phyloP scores from a whole-genome alignment of 2,329 filamentous ascomycete genomes.

The Talaromyces sp. region DNA sequence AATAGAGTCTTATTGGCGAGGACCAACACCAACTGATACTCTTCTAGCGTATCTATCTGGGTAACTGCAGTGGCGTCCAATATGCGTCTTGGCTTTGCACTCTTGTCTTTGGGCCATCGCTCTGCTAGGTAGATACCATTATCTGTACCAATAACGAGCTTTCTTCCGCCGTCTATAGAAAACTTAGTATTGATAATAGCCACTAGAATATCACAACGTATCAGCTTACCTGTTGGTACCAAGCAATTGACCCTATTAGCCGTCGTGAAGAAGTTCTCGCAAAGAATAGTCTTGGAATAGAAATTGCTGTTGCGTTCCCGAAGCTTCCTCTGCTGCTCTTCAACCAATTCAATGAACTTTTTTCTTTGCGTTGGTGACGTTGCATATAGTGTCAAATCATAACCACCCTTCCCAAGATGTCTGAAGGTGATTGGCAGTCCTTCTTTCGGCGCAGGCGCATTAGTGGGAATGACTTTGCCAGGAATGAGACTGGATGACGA shows the following conservation, averaged over 20 bases:
- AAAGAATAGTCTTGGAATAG: constrained; percentile 66
- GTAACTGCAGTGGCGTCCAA: constrained; percentile 85
- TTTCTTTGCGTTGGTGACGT: constrained; percentile 80
- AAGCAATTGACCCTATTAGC: constrained; percentile 91
- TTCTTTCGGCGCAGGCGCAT: constrained; percentile 60
- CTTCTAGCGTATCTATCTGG: constrained; percentile 93
- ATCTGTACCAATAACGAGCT: constrained; percentile 92
- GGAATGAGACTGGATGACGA: constrained; percentile 82
- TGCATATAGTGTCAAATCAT: constrained; percentile 86
- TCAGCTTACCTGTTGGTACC: constrained; percentile 74
- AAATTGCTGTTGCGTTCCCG: constrained; percentile 70
- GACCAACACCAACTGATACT: constrained; percentile 88
- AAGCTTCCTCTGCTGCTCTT: constrained; percentile 82
- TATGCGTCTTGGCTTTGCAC: constrained; percentile 72
- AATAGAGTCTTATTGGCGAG: constrained; percentile 89
- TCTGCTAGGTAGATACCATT: constrained; percentile 91
- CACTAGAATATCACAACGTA: too few species aligned
- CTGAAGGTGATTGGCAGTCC: constrained; percentile 95
- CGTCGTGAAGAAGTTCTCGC: constrained; percentile 86
- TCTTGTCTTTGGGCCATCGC: constrained; percentile 78
- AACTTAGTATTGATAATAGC: constrained; percentile 22
- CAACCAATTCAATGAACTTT: constrained; percentile 97
- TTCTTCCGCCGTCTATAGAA: constrained; percentile 78
- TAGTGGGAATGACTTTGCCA: constrained; percentile 54
- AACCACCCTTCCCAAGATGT: constrained; percentile 92